Base-by-base conservation (phyloP, 495 filamentous ascomycete species). In the Gamarada debralockiae region DNA sequence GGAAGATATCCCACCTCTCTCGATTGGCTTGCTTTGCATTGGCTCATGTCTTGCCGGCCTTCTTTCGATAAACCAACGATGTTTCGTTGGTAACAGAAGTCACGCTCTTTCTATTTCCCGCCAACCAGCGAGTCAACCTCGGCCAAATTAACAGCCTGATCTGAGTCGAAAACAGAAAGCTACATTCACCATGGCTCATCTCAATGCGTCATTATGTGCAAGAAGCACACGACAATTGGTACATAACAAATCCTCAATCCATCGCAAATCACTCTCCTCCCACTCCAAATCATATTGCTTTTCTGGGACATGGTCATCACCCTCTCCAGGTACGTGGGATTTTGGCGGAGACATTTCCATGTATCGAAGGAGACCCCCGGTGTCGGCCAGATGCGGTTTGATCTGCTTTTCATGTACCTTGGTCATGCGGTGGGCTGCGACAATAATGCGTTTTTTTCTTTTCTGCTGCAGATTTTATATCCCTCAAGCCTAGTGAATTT, bases 381-480 rank as follows among this genome's bases (percentile, higher is more conserved):
- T 34, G 44, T 61, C 55, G 54, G 53, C 38, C 54, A 55, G 17
- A 21, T 51, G 43, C 46, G 49, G 43, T 15, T 15, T 25, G 12
- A 29, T 15, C 34, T 20, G 22, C 20, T 27, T 44, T 17, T 12
- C 27, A 44, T 55, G 31, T 42, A 41, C 41, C 15, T 33, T 48
- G 59, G 54, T 54, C 50, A 58, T 55, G 40, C 48, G 48, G 44
- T 52, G 48, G 50, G 58, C 40, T 51, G 50, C 45, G 50, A 50
- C 38, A 41, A 48, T 17, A 25, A 36, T 20, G 47, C 40, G 31
- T 33, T 53, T 40, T 54, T 54, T 56, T 44, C 50, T 52, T 39
- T 38, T 34, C 18, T n/a, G n/a, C n/a, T n/a, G n/a, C 29, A 21
- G 7, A 48, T 48, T 57, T 61, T 61, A 61, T 61, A 61, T 58